These are phyloP conservation scores for Alternaria solani DNA, from an alignment of 2,329 filamentous ascomycete genomes.

Conservation along the genomic window DNA sequence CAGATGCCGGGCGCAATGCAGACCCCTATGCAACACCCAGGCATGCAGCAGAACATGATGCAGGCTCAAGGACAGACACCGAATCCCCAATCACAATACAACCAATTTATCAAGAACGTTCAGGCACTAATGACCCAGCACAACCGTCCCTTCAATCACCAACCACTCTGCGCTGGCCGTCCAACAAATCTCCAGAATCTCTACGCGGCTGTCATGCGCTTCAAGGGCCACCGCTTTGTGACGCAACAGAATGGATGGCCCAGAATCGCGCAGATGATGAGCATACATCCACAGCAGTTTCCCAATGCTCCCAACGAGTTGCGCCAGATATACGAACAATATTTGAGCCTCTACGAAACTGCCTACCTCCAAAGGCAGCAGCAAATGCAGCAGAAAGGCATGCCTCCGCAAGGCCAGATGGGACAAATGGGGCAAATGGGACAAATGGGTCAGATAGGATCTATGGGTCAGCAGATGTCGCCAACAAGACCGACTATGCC, in stretches of 20 bases:
- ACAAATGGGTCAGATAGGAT: conserved; percentile 5
- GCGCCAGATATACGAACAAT: conserved; percentile 75
- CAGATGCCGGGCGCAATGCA: conserved; percentile 49
- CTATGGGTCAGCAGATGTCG: conserved; percentile 46
- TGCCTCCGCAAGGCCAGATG: conserved; percentile 41
- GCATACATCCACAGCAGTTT: conserved; percentile 54
- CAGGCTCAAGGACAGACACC: conserved; percentile 29
- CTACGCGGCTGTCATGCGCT: conserved; percentile 78
- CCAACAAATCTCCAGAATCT: conserved; percentile 77
- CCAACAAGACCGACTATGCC: conserved; percentile 44
- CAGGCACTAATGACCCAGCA: conserved; percentile 79
- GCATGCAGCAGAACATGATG: conserved; percentile 46
- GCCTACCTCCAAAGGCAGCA: conserved; percentile 66
- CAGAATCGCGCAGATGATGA: conserved; percentile 66
- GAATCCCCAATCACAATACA: conserved; percentile 30
- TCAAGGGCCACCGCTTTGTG: conserved; percentile 79
- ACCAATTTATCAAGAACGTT: conserved; percentile 71
- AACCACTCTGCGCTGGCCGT: conserved; percentile 76
- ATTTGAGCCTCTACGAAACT: conserved; percentile 79
- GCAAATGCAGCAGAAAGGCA: conserved; percentile 50
- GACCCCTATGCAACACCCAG: conserved; percentile 28
- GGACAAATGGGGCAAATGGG: conserved; percentile 15
- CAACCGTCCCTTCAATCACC: conserved; percentile 75
- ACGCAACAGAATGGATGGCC: conserved; percentile 76
- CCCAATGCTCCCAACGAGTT: conserved; percentile 75